Evolutionary conservation across 1,139 yeast species (phyloP).

Genomic region (Candida albicans): DNA sequence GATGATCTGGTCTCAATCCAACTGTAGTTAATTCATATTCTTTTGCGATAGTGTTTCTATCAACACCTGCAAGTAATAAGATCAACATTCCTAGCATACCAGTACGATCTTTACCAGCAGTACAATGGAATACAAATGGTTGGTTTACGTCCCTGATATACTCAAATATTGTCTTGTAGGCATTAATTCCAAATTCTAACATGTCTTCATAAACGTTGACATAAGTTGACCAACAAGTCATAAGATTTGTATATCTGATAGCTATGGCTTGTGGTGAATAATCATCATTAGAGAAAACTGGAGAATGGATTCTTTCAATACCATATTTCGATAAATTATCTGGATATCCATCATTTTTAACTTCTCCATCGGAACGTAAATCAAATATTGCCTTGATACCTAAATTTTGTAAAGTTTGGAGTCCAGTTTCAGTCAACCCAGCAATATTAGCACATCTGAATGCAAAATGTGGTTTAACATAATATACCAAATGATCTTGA

Average conservation of each 20-base stretch:
- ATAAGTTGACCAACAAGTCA: constrained; percentile 65
- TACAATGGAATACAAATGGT: constrained; percentile 69
- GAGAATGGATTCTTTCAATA: constrained; percentile 54
- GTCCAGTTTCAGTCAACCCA: constrained; percentile 49
- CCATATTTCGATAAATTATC: constrained; percentile 37
- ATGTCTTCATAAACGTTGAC: constrained; percentile 64
- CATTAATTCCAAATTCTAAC: constrained; percentile 46
- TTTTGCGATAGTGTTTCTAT: constrained; percentile 56
- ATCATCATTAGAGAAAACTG: constrained; percentile 58
- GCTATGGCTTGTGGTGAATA: constrained; percentile 70
- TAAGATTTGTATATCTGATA: constrained; percentile 52
- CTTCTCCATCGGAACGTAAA: constrained; percentile 65
- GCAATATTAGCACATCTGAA: constrained; percentile 68
- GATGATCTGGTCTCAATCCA: constrained; percentile 58
- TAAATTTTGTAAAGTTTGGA: constrained; percentile 36
- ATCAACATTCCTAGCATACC: constrained; percentile 73
- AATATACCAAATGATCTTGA: constrained; percentile 21
- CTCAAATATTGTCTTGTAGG: constrained; percentile 50
- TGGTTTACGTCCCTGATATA: constrained; percentile 50
- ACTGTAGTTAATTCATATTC: constrained; percentile 60
- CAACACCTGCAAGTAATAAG: constrained; percentile 63
- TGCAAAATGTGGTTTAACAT: constrained; percentile 55
- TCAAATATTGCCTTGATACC: constrained; percentile 65
- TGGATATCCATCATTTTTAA: constrained; percentile 50
- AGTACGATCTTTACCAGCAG: constrained; percentile 88